Evolutionary conservation across 495 filamentous ascomycete species (phyloP), one percentile per base, ranked within the genome.

Genomic region (Aspergillus cristatus): DNA sequence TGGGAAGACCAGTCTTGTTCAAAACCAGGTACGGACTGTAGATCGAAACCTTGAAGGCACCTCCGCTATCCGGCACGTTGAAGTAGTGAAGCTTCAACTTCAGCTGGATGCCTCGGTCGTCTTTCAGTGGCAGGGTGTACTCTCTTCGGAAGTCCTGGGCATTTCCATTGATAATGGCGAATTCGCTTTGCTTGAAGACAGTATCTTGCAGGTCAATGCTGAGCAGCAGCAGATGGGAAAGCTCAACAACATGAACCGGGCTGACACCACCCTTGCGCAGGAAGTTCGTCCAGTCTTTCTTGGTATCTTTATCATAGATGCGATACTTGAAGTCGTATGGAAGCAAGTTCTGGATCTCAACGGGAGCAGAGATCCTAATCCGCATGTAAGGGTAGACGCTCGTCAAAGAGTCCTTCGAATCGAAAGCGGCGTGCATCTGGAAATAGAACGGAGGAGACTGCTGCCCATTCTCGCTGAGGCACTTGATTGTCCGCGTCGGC

Each of bases 321-420:
- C 88, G 76, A 55, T 97, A 97, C 57, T 97, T 97, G 81, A 98
- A 98, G 62, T 97, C 93, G 50, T 83, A 96, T 0, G 91, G 91
- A 17, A 98, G 70, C 17, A 98, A 68, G 51, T 98, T 98, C 54
- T 98, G 88, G 10, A 98, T 70, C 47, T 94, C 89, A 32, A 98
- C 75, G 0, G 91, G 91, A 12, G 91, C 89, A 16, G 84, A 88
- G 16, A 98, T 75, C 39, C 84, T 81, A 32, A 98, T 67, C 38
- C 79, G 76, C 93, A 97, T 97, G 56, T 94, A 91, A 3, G 91
- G 91, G 55, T 98, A 98, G 41, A 79, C 71, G 44, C 62, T 80
- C 7, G 86, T 83, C 24, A 89, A 62, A 14, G 88, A 84, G 48
- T 91, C 82, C 34, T 82, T 80, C 50, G 75, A 79, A 55, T 94